phyloP scores from a whole-genome alignment of 2,329 filamentous ascomycete species.

The Hawksworthiomyces lignivorus region DNA sequence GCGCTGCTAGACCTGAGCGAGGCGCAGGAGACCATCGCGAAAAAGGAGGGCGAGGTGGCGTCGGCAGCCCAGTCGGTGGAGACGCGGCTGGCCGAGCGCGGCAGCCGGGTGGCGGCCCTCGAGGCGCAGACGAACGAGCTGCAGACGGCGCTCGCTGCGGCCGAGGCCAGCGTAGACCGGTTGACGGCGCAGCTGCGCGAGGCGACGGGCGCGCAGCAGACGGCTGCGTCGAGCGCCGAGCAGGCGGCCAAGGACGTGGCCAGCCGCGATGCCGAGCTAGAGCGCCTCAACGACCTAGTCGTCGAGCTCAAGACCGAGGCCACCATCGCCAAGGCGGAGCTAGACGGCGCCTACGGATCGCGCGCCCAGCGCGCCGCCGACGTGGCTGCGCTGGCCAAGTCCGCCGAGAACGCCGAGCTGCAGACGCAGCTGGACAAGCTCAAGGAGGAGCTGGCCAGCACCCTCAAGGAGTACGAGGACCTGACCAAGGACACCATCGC shows the following conservation, averaged over 20 bases:
- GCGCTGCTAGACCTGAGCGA: slow-evolving; percentile 40
- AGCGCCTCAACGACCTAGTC: slow-evolving; percentile 42
- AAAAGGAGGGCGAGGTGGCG: slow-evolving; percentile 11
- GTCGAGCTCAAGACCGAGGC: slow-evolving; percentile 55
- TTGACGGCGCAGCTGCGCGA: slow-evolving; percentile 28
- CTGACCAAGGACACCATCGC: slow-evolving; percentile 45
- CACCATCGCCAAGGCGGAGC: slow-evolving; percentile 52
- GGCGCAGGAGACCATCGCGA: slow-evolving; percentile 16
- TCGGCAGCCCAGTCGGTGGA: slow-evolving; percentile 13
- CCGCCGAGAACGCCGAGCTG: slow-evolving; percentile 38
- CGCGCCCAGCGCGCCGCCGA: slow-evolving; percentile 52
- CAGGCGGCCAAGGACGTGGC: slow-evolving; percentile 37
- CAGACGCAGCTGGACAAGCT: slow-evolving; percentile 41
- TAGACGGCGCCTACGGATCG: slow-evolving; percentile 54
- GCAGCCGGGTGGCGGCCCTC: slow-evolving; percentile 26
- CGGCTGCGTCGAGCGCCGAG: slow-evolving; percentile 20
- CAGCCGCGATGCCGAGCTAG: slow-evolving; percentile 43
- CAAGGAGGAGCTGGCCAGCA: slow-evolving; percentile 41
- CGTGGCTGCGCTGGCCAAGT: slow-evolving; percentile 45
- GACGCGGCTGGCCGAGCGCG: slow-evolving; percentile 15
- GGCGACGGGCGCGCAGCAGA: slow-evolving; percentile 21
- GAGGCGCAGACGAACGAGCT: slow-evolving; percentile 34
- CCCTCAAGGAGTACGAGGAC: slow-evolving; percentile 45
- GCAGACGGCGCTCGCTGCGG: slow-evolving; percentile 27
- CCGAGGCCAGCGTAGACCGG: slow-evolving; percentile 30